Base-by-base conservation (phyloP, 2,329 filamentous ascomycete genomes). In the Ceratocystis papillata region DNA sequence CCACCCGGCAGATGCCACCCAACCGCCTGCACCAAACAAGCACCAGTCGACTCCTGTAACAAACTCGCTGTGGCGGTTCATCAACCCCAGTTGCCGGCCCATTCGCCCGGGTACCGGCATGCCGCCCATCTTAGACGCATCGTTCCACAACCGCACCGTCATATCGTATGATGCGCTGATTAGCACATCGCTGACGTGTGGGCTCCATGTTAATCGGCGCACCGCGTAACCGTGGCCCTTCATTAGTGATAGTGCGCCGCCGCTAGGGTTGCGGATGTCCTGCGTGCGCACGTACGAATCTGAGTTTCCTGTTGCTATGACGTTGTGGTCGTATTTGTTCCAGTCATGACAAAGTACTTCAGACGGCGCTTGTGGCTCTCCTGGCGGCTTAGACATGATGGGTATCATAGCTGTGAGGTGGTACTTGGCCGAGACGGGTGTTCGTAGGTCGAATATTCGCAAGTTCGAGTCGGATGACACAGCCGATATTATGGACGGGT, bases 31-130 rank as follows among this genome's bases (percentile, higher is more conserved):
- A 3, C 94, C 94, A 75, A 99, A 99, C 57, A 99, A 76, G 76
- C 94, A 99, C 94, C 95, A 99, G 75, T 99, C 94, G 0, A 97
- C 89, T 6, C 94, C 94, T 2, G 91, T 96, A 8, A 88, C 91
- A 72, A 99, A 99, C 77, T 99, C 94, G 0, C 93, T 96, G 75
- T 99, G 94, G 20, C 85, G 79, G 67, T 89, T 91, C 92, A 99
- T 96, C 48, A 90, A 77, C 2, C 91, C 92, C 71, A 96, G 77
- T 75, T 96, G 87, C 28, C 81, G 78, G 1, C 89, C 90, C 50
- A 85, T 77, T 7, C 79, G 75, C 0, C 72, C 10, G 70, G 64
- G 71, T 69, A 74, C 63, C 53, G 59, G 37, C 22, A 20, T n/a
- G 20, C 46, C 7, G 20, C 57, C 75, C 70, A 71, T 76, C 3